Base-by-base conservation (phyloP, 2,329 filamentous ascomycete species). In the Immersiporthe knoxdaviesiana region DNA sequence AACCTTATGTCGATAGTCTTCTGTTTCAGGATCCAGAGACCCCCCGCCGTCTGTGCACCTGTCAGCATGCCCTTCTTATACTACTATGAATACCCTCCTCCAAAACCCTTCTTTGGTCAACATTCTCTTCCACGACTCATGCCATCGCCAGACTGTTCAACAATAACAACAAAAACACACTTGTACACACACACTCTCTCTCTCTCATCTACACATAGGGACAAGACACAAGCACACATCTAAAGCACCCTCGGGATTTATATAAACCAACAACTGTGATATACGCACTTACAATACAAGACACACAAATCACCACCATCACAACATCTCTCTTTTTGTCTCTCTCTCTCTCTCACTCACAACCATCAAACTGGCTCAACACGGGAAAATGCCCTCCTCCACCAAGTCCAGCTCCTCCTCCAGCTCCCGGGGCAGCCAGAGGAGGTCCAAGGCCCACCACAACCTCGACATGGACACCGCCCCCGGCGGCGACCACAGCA, bases 381-480 rank as follows among this genome's bases (percentile, higher is more conserved):
- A 3, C 6, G 8, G 2, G 11, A n/a, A n/a, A 35, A 69, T 69
- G 67, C 67, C 69, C 14, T 71, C 69, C 1, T 69, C 69, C 18
- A 71, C 67, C 39, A 69, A 67, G 12, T 71, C 69, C 32, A 65
- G 41, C 14, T 67, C 69, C 2, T 69, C 69, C 3, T 69, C 69
- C 18, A 67, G 61, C 67, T 65, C 67, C 16, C 67, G 63, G 27
- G 59, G 41, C 63, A 62, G 67, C 54, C 69, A 71, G 47, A 64
- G n/a, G 61, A 67, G 69, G 56, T 67, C 69, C 32, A 69, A 64
- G 21, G 69, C 69, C 61, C 69, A 71, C 61, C 69, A 71, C 64
- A 69, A 71, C 67, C 69, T 71, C 64, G 69, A 71, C 54, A 69
- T 62, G 61, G 67, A 61, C 37, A 65, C 69, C 44, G 44, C 44